Conservation (phyloP, 2,329 filamentous ascomycete genomes). For the Alternaria infectoria region DNA sequence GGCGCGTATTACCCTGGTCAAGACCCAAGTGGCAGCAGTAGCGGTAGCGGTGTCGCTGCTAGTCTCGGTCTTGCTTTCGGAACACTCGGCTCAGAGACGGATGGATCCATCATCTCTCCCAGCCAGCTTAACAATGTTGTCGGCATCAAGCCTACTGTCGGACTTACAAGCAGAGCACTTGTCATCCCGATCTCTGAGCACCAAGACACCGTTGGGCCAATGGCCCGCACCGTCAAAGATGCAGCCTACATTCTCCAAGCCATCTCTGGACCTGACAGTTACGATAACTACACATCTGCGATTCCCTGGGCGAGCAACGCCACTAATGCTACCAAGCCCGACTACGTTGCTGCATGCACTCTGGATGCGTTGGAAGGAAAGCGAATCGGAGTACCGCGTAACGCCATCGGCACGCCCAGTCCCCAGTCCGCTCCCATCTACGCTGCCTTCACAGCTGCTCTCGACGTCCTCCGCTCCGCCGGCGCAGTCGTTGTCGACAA, state of each 20-base stretch:
- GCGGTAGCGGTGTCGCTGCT: conserved; percentile 65
- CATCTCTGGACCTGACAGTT: conserved; percentile 62
- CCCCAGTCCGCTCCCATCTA: conserved; percentile 49
- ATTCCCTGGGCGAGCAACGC: conserved; percentile 57
- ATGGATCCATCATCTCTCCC: conserved; percentile 68
- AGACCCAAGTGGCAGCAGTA: conserved; percentile 57
- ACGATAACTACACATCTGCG: conserved; percentile 64
- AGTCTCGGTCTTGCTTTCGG: conserved; percentile 66
- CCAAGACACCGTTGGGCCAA: conserved; percentile 64
- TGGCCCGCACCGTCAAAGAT: conserved; percentile 65
- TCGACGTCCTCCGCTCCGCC: conserved; percentile 59
- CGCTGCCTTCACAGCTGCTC: conserved; percentile 62
- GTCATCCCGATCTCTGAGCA: conserved; percentile 70
- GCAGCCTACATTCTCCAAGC: conserved; percentile 63
- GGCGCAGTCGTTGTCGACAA: conserved; percentile 67
- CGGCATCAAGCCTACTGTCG: conserved; percentile 68
- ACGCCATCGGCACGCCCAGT: conserved; percentile 56
- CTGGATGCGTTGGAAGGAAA: conserved; percentile 60
- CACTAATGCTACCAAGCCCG: conserved; percentile 54
- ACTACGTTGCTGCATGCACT: conserved; percentile 67
- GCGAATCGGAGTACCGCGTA: conserved; percentile 69
- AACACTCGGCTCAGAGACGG: conserved; percentile 67
- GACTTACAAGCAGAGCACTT: conserved; percentile 65
- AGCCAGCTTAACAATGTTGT: conserved; percentile 65
- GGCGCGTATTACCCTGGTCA: conserved; percentile 67